phyloP scores from a whole-genome alignment of 75 land plant genomes.

The Larix kaempferi region DNA sequence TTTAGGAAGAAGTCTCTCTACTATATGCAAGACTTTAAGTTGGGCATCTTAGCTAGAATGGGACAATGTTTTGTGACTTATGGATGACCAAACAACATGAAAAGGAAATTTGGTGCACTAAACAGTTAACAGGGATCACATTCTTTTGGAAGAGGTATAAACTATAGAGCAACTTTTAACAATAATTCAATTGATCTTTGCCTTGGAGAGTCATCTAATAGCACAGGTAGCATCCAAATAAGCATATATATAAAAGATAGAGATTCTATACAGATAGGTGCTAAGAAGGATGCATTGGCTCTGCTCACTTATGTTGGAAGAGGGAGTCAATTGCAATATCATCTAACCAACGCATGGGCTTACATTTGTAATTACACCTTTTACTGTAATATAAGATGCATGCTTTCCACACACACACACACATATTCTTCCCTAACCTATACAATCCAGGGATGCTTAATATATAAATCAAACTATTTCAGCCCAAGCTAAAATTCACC shows the following conservation, averaged over 20 bases:
- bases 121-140: neutral
- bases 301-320: neutral
- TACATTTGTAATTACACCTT: neutral
- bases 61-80: neutral
- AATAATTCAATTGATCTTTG: neutral
- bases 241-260: neutral
- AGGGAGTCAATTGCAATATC: neutral
- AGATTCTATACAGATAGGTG: neutral
- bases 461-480: constrained; percentile 1
- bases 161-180: neutral
- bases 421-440: no score
- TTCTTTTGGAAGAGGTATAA: neutral
- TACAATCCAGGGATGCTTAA: neutral
- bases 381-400: neutral
- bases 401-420: neutral
- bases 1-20: neutral
- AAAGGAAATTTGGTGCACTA: neutral
- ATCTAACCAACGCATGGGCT: neutral
- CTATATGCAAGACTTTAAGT: neutral
- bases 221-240: neutral
- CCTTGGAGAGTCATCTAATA: neutral
- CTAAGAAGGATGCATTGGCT: neutral
- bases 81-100: neutral
- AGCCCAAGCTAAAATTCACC: constrained; percentile 29
- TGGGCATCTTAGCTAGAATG: neutral